Base-by-base conservation (phyloP, 768 basidiomycete genomes). In the Termitomyces sp. region DNA sequence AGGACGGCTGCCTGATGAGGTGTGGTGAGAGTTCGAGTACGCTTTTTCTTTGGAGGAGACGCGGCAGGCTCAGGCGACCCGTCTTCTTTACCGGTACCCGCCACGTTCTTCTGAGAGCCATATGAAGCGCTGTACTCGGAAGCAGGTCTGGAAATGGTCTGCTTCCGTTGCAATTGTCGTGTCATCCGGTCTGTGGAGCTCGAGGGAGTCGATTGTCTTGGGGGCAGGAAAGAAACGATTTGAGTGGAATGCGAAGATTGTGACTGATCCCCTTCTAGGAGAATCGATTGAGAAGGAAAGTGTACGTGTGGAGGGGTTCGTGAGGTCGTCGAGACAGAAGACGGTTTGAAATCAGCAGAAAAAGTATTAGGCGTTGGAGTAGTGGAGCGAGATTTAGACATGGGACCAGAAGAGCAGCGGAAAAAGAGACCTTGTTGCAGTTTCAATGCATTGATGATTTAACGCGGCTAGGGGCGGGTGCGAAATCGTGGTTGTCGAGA, bases 1-100 rank as follows among this genome's bases (percentile, higher is more conserved):
- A 94, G 79, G n/a, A 92, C 92, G 13, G 90, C 89, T 58, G 92
- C 87, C 71, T 94, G 92, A 69, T 94, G 90, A 8, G 92, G 91
- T 9, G 92, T 94, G 44, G 92, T 94, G 59, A 94, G 78, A 28
- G 89, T 91, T 51, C 90, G 80, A 35, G 92, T 94, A 58, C 92
- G 83, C 68, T 91, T 92, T 74, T 91, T 91, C 81, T 91, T 91
- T 63, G 84, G 81, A 53, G 84, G 84, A 33, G 76, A 68, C 32
- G 71, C 69, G 20, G 78, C 55, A n/a, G 68, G 61, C 3, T 74
- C 73, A 18, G 74, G 70, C 57, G 68, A 78, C 44, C 75, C 79
- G 38, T 75, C 73, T 58, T 83, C 81, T 63, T 77, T 81, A 66
- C 86, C 87, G 55, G 78, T 85, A 70, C 89, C 88, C 8, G 83